Evolutionary conservation across 108 stramenopile genomes (phyloP), one percentile per base, ranked within the genome.

Genomic region (Mayamaea pseudoterrestris): DNA sequence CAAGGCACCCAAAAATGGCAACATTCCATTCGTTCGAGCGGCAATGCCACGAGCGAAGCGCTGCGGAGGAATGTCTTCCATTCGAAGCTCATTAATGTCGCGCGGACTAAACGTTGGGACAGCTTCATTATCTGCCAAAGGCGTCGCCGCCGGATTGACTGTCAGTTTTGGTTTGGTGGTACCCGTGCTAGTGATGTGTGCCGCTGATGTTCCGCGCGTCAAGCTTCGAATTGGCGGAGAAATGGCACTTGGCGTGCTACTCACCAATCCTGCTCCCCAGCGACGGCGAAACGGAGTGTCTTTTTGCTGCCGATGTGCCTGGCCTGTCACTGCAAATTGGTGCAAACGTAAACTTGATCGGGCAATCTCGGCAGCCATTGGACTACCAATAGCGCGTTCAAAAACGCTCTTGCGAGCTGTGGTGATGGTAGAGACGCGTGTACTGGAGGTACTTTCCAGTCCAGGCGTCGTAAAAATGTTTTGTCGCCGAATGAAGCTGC

Each of bases 21-120:
- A 61, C 56, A 91, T 63, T 5, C 80, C 90, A 66, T 83, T 74
- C 9, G 72, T 68, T 54, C 80, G 53, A 35, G 79, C 81, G 29
- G 77, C 81, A 50, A 72, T 66, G 11, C 74, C 71, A 45, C 74
- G 57, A 39, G 80, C 74, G 34, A 81, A 69, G 5, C 54, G 47
- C 27, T 66, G 77, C 24, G 61, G 62, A 13, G 77, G 77, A 41
- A 73, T 62, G 9, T 60, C 60, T 40, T 60, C 45, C 9, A 48
- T 25, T 2, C 29, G 37, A 11, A 50, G 28, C 5, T 16, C 14
- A 34, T 76, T 60, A 9, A 57, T 64, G 55, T 69, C 47, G 8
- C 21, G 47, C 26, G 47, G 17, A 16, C 18, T 68, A 47, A 41
- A 17, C 3, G 9, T 17, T 16, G 47, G 47, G 31, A 6, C 26